A percentile compares a stretch with the other conserved stretches of the same genome.
phyloP scores from a whole-genome alignment of 1,284 basidiomycete species.

The Puccinia polysora region DNA sequence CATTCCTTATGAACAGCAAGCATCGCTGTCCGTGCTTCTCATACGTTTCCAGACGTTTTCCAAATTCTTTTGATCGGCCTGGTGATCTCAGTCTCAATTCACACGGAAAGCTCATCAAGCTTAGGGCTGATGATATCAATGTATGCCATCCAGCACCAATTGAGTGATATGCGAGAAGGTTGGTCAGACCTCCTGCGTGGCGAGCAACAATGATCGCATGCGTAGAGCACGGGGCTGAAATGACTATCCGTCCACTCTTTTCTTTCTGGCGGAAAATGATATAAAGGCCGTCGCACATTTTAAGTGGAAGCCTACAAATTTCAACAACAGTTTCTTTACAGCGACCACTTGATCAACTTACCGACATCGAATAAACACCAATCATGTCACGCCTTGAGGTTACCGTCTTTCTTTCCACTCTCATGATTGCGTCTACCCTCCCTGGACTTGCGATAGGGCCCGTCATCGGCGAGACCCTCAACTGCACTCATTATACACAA shows the following conservation, averaged over 20 bases:
- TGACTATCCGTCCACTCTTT: no score
- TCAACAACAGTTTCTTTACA: background rate
- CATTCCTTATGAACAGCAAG: no score
- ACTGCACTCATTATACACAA: slow-evolving; percentile 18
- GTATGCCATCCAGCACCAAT: background rate
- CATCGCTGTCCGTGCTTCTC: slow-evolving; percentile 14
- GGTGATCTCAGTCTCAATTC: slow-evolving; percentile 10
- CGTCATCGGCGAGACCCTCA: background rate
- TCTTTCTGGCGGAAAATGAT: no score
- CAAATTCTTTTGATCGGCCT: background rate
- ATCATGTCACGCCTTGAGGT: background rate
- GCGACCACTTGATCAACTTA: background rate
- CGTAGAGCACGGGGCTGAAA: no score
- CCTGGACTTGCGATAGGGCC: background rate
- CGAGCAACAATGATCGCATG: no score
- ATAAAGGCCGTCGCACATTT: background rate
- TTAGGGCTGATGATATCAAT: background rate
- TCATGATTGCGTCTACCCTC: background rate
- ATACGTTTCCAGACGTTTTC: background rate
- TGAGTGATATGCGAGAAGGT: no score
- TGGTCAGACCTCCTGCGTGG: no score
- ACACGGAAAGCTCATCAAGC: slow-evolving; percentile 1
- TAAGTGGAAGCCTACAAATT: background rate
- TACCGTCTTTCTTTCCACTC: background rate
- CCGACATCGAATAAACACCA: background rate